A percentile compares a stretch with the other conserved stretches of the same genome.
phyloP scores from a whole-genome alignment of 345 rosid genomes.

The Gossypium bickii region DNA sequence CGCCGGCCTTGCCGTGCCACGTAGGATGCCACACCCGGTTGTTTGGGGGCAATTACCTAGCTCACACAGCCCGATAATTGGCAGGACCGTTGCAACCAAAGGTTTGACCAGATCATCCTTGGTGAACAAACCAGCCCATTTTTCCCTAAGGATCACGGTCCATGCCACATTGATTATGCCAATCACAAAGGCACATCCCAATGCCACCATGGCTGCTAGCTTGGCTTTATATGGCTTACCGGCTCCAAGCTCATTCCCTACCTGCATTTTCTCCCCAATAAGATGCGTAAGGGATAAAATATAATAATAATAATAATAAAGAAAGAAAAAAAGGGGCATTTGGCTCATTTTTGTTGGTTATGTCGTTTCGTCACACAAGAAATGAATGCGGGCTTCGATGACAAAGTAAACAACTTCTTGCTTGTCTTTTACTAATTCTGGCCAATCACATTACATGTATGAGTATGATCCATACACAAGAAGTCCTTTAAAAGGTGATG shows the following conservation, averaged over 20 bases:
- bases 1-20: conserved; percentile 84
- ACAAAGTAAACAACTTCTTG: conserved; percentile 14
- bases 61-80: conserved; percentile 86
- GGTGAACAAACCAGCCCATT: conserved; percentile 83
- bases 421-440: conserved; percentile 21
- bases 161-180: conserved; percentile 73
- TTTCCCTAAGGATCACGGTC: conserved; percentile 62
- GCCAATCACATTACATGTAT: conserved; percentile 36
- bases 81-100: conserved; percentile 79
- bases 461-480: not conserved
- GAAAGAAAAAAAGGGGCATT: conserved; percentile 1
- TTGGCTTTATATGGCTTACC: conserved; percentile 84
- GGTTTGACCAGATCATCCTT: conserved; percentile 48
- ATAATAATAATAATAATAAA: too few species aligned
- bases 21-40: conserved; percentile 87
- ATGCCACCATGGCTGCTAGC: conserved; percentile 74
- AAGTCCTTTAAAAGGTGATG: conserved; percentile 26
- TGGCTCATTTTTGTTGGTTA: conserved; percentile 22
- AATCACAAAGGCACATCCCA: conserved; percentile 72
- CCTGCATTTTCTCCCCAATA: conserved; percentile 37
- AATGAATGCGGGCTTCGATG: conserved; percentile 20
- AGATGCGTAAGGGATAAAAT: conserved; percentile 6
- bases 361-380: conserved; percentile 16
- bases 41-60: conserved; percentile 96
- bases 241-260: conserved; percentile 97